Evolutionary conservation across 495 filamentous ascomycete genomes (phyloP).

Genomic region (Terfezia boudieri): DNA sequence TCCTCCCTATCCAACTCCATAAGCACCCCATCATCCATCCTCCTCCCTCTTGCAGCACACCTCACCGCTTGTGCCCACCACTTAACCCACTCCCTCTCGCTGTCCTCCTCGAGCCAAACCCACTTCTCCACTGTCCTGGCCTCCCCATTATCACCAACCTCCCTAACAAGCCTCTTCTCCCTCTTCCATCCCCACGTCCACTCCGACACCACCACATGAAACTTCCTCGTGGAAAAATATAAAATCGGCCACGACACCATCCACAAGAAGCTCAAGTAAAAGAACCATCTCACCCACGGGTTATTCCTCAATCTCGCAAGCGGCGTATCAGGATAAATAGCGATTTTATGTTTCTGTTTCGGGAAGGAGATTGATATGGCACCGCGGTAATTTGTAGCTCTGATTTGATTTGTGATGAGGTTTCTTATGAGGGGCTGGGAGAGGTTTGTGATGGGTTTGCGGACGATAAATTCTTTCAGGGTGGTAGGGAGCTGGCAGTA

Average conservation of each 20-base stretch:
- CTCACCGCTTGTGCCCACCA: too few species aligned
- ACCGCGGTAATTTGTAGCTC: constrained; percentile 38
- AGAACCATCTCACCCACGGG: constrained; percentile 33
- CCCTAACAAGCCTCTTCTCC: too few species aligned
- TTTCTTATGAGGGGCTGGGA: constrained; percentile 21
- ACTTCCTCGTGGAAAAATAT: constrained; percentile 38
- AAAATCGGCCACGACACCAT: constrained; percentile 41
- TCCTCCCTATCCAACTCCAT: too few species aligned
- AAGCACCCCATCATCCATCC: too few species aligned
- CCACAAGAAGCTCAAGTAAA: constrained; percentile 37
- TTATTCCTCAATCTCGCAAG: constrained; percentile 36
- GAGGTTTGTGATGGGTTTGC: constrained; percentile 1
- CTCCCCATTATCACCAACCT: too few species aligned
- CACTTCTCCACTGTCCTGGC: too few species aligned
- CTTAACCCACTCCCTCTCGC: too few species aligned
- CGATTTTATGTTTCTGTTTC: constrained; percentile 24
- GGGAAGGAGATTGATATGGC: constrained; percentile 30
- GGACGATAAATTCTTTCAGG: constrained; percentile 10
- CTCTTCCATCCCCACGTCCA: constrained; percentile 24
- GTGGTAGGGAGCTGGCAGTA: constrained; percentile 14
- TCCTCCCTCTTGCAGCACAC: too few species aligned
- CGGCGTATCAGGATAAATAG: constrained; percentile 32
- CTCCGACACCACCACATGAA: constrained; percentile 31
- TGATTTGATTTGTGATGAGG: constrained; percentile 27
- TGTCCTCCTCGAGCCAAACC: too few species aligned